Percentiles rank a stretch among this genome's conserved stretches.
phyloP scores from a whole-genome alignment of 2,329 filamentous ascomycete genomes.

The Epicoccum sorghinum region DNA sequence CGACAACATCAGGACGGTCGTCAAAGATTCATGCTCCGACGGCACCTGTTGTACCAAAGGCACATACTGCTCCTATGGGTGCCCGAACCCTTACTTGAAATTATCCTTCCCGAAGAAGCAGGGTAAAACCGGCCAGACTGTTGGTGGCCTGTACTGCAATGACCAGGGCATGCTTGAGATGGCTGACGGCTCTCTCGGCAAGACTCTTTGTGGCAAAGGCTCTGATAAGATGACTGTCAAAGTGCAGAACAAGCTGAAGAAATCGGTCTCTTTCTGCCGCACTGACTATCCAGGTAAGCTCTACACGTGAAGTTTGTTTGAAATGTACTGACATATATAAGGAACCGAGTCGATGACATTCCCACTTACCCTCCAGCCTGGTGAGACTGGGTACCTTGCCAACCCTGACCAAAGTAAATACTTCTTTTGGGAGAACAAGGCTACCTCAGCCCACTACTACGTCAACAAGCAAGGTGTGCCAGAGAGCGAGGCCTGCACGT shows the following conservation, averaged over 20 bases:
- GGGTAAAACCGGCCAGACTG: constrained; percentile 79
- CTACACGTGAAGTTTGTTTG: too few relatives aligned
- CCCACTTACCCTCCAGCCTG: constrained; percentile 69
- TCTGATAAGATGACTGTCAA: constrained; percentile 67
- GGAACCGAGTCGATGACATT: constrained; percentile 85
- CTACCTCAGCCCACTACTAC: constrained; percentile 94
- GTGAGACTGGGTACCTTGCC: constrained; percentile 67
- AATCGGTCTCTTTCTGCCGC: constrained; percentile 79
- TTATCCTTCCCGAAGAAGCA: constrained; percentile 84
- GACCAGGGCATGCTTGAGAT: constrained; percentile 79
- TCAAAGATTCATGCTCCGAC: constrained; percentile 60
- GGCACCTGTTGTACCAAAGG: constrained; percentile 66
- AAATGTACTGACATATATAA: constrained; percentile 28
- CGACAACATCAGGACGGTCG: constrained; percentile 67
- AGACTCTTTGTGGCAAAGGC: constrained; percentile 77
- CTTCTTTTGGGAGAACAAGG: constrained; percentile 76
- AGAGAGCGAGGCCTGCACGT: constrained; percentile 74
- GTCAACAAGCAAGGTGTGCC: constrained; percentile 80
- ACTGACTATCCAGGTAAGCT: constrained; percentile 87
- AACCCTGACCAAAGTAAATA: constrained; percentile 75
- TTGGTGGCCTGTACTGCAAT: constrained; percentile 87
- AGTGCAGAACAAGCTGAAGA: constrained; percentile 74
- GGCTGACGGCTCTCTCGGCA: constrained; percentile 56
- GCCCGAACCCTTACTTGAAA: constrained; percentile 90
- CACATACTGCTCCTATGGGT: constrained; percentile 89